Evolutionary conservation across 371 early-diverging fungal species (phyloP).

Genomic region (Rhizopus arrhizus): DNA sequence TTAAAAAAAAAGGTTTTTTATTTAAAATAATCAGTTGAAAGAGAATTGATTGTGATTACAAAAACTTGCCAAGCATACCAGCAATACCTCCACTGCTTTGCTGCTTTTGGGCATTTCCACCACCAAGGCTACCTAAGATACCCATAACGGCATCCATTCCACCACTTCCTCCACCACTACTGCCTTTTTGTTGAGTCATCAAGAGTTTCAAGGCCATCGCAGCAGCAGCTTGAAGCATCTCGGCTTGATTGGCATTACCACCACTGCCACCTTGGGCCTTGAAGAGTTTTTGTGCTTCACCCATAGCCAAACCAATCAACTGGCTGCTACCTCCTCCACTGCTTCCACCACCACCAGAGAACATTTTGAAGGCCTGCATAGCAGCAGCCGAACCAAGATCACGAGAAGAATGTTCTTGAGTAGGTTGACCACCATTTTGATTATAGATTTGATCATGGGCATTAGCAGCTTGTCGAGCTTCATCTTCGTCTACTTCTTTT

Average conservation of each 20-base stretch:
- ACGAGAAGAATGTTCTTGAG: slow-evolving; percentile 31
- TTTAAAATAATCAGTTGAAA: neutral
- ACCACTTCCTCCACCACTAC: slow-evolving; percentile 8
- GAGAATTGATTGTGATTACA: slow-evolving; percentile 13
- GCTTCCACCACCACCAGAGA: slow-evolving; percentile 34
- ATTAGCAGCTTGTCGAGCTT: slow-evolving; percentile 33
- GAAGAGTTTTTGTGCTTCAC: slow-evolving; percentile 53
- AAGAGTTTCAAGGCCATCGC: slow-evolving; percentile 36
- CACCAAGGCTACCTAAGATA: slow-evolving; percentile 22
- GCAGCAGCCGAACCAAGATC: slow-evolving; percentile 55
- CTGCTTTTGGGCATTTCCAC: slow-evolving; percentile 22
- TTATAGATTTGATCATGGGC: slow-evolving; percentile 46
- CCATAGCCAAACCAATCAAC: slow-evolving; percentile 53
- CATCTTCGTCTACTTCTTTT: slow-evolving; percentile 28
- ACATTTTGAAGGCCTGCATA: slow-evolving; percentile 55
- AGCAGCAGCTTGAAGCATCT: slow-evolving; percentile 37
- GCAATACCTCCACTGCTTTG: slow-evolving; percentile 20
- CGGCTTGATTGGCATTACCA: slow-evolving; percentile 24
- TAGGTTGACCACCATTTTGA: slow-evolving; percentile 28
- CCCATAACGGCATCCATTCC: slow-evolving; percentile 25
- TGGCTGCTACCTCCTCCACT: slow-evolving; percentile 32
- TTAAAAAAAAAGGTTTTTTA: neutral
- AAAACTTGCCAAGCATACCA: slow-evolving; percentile 28
- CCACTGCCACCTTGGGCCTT: slow-evolving; percentile 29
- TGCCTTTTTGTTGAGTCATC: slow-evolving; percentile 22